Conservation (phyloP, 805 yeast genomes). For the Myxozyma sirexii region DNA sequence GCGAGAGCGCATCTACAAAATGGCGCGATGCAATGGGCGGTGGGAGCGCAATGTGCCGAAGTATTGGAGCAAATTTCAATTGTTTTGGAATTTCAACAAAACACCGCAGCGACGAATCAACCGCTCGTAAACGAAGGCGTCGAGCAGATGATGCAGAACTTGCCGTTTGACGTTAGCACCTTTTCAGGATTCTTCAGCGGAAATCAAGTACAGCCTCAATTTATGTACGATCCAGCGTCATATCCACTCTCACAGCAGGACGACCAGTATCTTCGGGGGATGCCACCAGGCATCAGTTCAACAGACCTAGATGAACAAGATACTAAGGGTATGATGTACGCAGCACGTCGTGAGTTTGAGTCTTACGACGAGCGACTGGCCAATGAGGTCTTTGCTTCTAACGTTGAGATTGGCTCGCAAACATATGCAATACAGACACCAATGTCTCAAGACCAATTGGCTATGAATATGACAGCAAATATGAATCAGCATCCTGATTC, state of each 20-base stretch:
- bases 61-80: slow-evolving; percentile 8
- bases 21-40: slow-evolving; percentile 18
- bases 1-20: slow-evolving; percentile 10
- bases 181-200: too few species aligned
- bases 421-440: background rate
- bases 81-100: slow-evolving; percentile 5
- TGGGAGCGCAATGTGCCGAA: slow-evolving; percentile 23
- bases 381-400: slow-evolving; percentile 14
- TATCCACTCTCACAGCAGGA: background rate
- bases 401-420: slow-evolving; percentile 1
- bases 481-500: background rate
- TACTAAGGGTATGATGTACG: slow-evolving; percentile 7
- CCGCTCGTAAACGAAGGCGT: background rate
- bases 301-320: background rate
- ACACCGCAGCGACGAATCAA: too few species aligned
- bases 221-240: background rate
- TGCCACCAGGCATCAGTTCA: background rate
- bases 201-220: too few species aligned
- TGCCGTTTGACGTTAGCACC: too few species aligned
- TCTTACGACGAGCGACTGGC: slow-evolving; percentile 8
- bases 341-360: slow-evolving; percentile 21
- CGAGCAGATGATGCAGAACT: background rate
- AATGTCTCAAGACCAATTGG: background rate
- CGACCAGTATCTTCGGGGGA: background rate
- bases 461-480: background rate